phyloP scores from a whole-genome alignment of 148 eudicot species.

The Diospyros kaki region DNA sequence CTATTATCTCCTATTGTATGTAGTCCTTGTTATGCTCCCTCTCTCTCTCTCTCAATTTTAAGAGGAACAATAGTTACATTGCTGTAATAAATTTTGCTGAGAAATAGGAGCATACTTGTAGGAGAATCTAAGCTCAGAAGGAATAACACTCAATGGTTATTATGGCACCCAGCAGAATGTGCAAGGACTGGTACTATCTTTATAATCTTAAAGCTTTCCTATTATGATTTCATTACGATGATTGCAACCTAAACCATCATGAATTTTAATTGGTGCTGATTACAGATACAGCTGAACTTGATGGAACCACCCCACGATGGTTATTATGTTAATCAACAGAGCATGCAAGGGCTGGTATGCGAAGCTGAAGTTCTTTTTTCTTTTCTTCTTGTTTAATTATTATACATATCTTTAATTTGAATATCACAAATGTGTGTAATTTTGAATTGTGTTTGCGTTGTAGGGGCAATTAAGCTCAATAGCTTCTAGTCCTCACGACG shows the following conservation, averaged over 20 bases:
- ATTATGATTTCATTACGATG: not conserved
- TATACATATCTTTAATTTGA: too few species aligned
- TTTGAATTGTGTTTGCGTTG: constrained; percentile 1
- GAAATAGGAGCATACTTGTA: constrained; percentile 15
- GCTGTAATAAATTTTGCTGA: not conserved
- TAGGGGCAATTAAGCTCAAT: constrained; percentile 77
- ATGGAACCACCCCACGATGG: constrained; percentile 96
- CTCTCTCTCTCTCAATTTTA: too few species aligned
- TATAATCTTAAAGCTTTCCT: not conserved
- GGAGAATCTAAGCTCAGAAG: constrained; percentile 60
- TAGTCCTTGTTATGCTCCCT: not conserved
- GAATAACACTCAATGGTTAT: constrained; percentile 53
- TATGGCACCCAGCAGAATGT: constrained; percentile 70
- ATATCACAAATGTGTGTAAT: too few species aligned
- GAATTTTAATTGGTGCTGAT: constrained; percentile 13
- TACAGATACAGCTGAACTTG: constrained; percentile 77
- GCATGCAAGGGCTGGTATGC: constrained; percentile 88
- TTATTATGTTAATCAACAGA: constrained; percentile 71
- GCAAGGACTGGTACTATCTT: constrained; percentile 66
- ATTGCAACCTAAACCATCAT: not conserved
- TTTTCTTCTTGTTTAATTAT: not conserved
- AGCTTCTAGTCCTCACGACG: constrained; percentile 72
- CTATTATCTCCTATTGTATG: not conserved
- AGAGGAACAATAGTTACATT: too few species aligned
- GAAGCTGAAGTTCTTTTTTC: constrained; percentile 10